Evolutionary conservation across 2,329 filamentous ascomycete species (phyloP).

Genomic region (Fusarium nodosum): DNA sequence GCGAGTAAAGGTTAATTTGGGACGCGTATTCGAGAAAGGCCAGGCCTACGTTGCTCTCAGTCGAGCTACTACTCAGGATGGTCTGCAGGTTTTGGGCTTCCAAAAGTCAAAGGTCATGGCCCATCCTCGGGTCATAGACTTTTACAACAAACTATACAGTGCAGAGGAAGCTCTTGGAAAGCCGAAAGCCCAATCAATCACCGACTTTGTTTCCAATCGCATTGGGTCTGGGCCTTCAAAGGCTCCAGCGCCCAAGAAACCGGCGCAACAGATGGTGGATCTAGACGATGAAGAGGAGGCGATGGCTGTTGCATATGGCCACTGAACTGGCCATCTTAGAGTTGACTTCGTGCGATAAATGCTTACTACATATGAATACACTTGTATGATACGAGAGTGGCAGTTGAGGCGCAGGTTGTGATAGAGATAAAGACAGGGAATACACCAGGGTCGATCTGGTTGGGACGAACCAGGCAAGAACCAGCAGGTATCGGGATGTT

Average conservation of each 20-base stretch:
- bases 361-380: slow-evolving; percentile 15
- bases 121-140: slow-evolving; percentile 85
- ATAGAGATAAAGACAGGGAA: slow-evolving; percentile 23
- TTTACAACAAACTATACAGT: slow-evolving; percentile 86
- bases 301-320: slow-evolving; percentile 62
- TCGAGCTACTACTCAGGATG: slow-evolving; percentile 88
- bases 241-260: slow-evolving; percentile 37
- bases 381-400: slow-evolving; percentile 28
- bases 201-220: slow-evolving; percentile 57
- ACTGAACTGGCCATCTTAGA: slow-evolving; percentile 36
- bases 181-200: slow-evolving; percentile 52
- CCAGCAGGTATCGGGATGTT: slow-evolving; percentile 25
- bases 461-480: slow-evolving; percentile 19
- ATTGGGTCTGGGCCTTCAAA: slow-evolving; percentile 48
- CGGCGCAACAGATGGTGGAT: slow-evolving; percentile 45
- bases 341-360: slow-evolving; percentile 12
- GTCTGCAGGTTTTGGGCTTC: slow-evolving; percentile 89
- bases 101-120: slow-evolving; percentile 94
- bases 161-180: slow-evolving; percentile 68
- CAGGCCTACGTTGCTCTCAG: slow-evolving; percentile 97
- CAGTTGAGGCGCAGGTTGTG: slow-evolving; percentile 7
- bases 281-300: slow-evolving; percentile 66
- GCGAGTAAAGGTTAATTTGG: slow-evolving; percentile 92
- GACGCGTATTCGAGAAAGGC: slow-evolving; percentile 94
- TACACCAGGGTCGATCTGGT: slow-evolving; percentile 34